phyloP scores from a whole-genome alignment of 768 basidiomycete genomes.

The Leccinum olivaceopallidum region DNA sequence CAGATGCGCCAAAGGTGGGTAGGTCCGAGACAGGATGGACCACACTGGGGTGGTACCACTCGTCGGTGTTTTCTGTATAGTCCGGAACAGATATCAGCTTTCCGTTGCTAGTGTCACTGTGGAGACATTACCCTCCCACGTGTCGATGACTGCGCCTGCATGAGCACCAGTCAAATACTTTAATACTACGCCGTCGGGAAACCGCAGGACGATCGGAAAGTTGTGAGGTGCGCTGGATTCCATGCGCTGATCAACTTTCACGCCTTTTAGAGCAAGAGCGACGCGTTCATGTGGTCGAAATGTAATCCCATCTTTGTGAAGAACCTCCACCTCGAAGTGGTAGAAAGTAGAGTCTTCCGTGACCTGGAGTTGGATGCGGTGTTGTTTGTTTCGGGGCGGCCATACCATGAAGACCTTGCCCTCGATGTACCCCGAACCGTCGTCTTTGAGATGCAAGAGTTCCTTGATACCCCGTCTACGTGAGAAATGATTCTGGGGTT shows the following conservation, averaged over 20 bases:
- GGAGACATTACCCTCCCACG: constrained; percentile 38
- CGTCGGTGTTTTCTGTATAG: constrained; percentile 19
- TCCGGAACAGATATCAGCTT: constrained; percentile 1
- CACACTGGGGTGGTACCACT: constrained; percentile 27
- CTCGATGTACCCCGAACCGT: constrained; percentile 41
- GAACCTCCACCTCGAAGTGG: constrained; percentile 42
- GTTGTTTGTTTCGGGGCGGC: constrained; percentile 31
- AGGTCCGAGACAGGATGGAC: constrained; percentile 15
- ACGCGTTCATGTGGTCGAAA: constrained; percentile 45
- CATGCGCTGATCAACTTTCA: constrained; percentile 32
- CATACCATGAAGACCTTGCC: constrained; percentile 49
- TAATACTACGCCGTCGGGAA: constrained; percentile 42
- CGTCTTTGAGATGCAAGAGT: constrained; percentile 30
- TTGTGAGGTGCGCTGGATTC: constrained; percentile 30
- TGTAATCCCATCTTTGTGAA: constrained; percentile 35
- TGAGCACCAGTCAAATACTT: constrained; percentile 36
- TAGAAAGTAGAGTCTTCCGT: constrained; percentile 15
- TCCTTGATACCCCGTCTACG: constrained; percentile 34
- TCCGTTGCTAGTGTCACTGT: background rate
- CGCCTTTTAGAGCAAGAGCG: constrained; percentile 49
- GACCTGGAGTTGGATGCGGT: constrained; percentile 34
- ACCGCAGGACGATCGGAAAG: constrained; percentile 45
- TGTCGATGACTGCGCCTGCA: constrained; percentile 37
- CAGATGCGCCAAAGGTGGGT: constrained; percentile 11
- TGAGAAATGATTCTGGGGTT: constrained; percentile 20